A percentile compares a stretch with the other conserved stretches of the same genome.
These are phyloP conservation scores for Erythrophleum fordii DNA, from an alignment of 306 rosid species.

Conservation along the genomic window DNA sequence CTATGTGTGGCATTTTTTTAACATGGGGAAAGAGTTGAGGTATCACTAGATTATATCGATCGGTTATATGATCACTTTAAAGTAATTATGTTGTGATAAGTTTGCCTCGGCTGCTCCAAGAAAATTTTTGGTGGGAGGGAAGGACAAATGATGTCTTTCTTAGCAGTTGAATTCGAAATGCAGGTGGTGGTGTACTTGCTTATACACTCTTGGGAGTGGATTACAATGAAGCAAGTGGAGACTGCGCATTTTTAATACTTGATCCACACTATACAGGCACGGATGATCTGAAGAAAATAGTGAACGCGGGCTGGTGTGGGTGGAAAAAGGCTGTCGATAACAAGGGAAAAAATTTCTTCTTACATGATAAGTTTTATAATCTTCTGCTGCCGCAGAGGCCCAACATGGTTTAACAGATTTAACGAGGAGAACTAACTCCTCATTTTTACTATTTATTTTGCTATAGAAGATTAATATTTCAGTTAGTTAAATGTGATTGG, in stretches of 20 bases:
- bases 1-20: slow-evolving; percentile 1
- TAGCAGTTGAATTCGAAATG: slow-evolving; percentile 31
- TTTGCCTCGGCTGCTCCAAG: not conserved
- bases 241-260: slow-evolving; percentile 88
- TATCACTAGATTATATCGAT: not conserved
- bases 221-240: slow-evolving; percentile 87
- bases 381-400: slow-evolving; percentile 96
- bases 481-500: not conserved
- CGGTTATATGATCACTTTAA: slow-evolving; percentile 21
- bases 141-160: not conserved
- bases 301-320: slow-evolving; percentile 91
- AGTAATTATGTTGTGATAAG: not conserved
- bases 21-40: slow-evolving; percentile 19
- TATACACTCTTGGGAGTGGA: slow-evolving; percentile 96
- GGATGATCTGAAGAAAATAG: slow-evolving; percentile 82
- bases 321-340: slow-evolving; percentile 96
- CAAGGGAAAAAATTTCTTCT: slow-evolving; percentile 85
- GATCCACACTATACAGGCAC: slow-evolving; percentile 96
- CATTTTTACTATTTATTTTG: not conserved
- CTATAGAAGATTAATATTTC: not conserved
- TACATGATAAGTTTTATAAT: slow-evolving; percentile 91
- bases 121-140: slow-evolving; percentile 15
- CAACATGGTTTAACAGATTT: slow-evolving; percentile 71
- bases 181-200: slow-evolving; percentile 98
- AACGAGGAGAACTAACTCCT: not conserved